Evolutionary conservation across 2,329 filamentous ascomycete genomes (phyloP).

Genomic region (Penicillium expansum): DNA sequence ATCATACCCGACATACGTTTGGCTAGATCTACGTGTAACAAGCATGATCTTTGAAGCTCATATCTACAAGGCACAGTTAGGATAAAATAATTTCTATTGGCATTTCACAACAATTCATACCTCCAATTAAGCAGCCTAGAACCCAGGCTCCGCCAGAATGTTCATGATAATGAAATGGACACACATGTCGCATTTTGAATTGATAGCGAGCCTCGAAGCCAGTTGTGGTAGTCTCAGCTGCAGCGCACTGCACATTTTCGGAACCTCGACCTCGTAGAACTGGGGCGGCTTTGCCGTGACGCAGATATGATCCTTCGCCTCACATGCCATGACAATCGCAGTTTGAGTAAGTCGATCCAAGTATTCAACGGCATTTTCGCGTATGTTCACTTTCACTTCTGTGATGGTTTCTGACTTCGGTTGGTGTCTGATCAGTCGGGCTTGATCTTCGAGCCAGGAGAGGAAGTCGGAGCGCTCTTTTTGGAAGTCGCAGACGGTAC

Average conservation of each 20-base stretch:
- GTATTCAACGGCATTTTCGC: background rate
- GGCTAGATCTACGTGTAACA: background rate
- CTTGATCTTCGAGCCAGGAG: background rate
- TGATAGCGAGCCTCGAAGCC: background rate
- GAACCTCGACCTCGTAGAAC: background rate
- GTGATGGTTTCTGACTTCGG: background rate
- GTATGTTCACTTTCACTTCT: background rate
- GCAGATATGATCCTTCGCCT: background rate
- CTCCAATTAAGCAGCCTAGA: background rate
- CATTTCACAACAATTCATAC: background rate
- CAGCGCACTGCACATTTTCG: background rate
- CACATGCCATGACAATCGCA: background rate
- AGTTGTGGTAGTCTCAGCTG: background rate
- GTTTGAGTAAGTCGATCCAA: background rate
- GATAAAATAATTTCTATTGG: background rate
- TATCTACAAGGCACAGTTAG: no score
- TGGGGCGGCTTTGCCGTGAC: background rate
- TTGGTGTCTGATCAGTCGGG: background rate
- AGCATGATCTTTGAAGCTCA: rapidly evolving
- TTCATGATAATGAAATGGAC: background rate
- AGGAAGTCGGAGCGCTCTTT: background rate
- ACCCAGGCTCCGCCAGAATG: background rate
- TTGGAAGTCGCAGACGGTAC: background rate
- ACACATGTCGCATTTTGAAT: background rate
- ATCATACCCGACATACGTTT: background rate